phyloP scores from a whole-genome alignment of 257 asterid species.

The Salvia miltiorrhiza region DNA sequence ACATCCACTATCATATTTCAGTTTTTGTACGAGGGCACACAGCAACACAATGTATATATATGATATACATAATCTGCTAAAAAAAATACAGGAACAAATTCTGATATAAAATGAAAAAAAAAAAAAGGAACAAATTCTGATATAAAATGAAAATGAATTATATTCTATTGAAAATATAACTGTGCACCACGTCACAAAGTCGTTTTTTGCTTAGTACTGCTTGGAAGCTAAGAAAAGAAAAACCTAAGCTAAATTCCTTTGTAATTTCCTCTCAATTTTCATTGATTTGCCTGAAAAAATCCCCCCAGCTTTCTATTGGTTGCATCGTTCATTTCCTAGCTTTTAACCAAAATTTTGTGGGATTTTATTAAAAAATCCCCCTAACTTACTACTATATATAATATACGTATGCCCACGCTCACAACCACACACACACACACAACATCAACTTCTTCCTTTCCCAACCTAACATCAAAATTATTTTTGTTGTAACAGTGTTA shows the following conservation, averaged over 20 bases:
- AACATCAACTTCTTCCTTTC: neutral
- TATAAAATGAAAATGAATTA: neutral
- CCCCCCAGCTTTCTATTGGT: slow-evolving; percentile 22
- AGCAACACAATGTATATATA: too few species aligned
- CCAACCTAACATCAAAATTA: neutral
- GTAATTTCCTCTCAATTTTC: slow-evolving; percentile 10
- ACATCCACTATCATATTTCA: too few species aligned
- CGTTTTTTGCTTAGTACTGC: slow-evolving; percentile 10
- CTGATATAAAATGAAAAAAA: too few species aligned
- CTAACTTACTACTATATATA: slow-evolving; percentile 7
- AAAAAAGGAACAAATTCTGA: too few species aligned
- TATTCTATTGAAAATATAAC: neutral
- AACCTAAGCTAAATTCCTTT: slow-evolving; percentile 16
- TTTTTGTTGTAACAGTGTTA: neutral
- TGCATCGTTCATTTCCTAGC: slow-evolving; percentile 27
- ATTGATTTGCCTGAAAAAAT: slow-evolving; percentile 1
- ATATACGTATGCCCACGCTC: too few species aligned
- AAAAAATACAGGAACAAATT: too few species aligned
- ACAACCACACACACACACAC: neutral
- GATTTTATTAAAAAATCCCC: neutral
- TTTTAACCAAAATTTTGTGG: slow-evolving; percentile 11
- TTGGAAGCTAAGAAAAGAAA: slow-evolving; percentile 7
- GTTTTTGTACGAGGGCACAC: too few species aligned
- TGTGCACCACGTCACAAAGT: slow-evolving; percentile 29
- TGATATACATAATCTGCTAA: too few species aligned